Base-by-base conservation (phyloP, 768 basidiomycete species). In the Daedaleopsis sinensis region DNA sequence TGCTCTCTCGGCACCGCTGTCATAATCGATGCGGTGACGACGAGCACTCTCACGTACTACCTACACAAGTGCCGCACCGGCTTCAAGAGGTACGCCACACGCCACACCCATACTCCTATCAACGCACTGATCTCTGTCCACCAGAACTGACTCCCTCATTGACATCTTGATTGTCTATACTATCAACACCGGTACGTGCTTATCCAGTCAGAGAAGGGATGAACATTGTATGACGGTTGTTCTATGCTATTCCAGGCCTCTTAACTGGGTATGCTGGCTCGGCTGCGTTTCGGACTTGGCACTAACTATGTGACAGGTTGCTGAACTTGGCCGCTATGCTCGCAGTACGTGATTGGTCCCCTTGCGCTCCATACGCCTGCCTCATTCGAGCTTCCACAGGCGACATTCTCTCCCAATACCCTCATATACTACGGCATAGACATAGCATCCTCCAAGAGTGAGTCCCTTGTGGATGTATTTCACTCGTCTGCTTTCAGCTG, bases 111-210 rank as follows among this genome's bases (percentile, higher is more conserved):
- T 43, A 7, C 53, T 51, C 23, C 19, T 7, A 35, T 2, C 15
- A 35, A 35, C 23, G 18, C 47, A 19, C 19, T 51, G 32, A 51
- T 51, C 8, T 51, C 8, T 7, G 27, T 32, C 27, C 27, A 8
- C 37, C 42, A 55, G 54, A 37, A 55, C 54, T 2, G 54, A 55
- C 54, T 55, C 54, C 5, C 19, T 55, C 23, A 32, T 55, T 15
- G 54, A 46, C 24, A 55, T 44, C 11, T n/a, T 55, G 42, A 55
- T 55, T 10, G 42, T 55, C 7, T 55, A 55, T n/a, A 46, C 54
- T 8, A 46, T 55, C 54, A 48, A 48, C 18, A 48, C n/a, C 18
- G 27, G 19, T 51, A 51, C 27, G 49, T 51, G 19, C 3, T 32
- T 18, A 48, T n/a, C 15, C 19, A 19, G n/a, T 48, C 23, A 48